Percentiles rank a stretch among this genome's conserved stretches.
These are phyloP conservation scores for Priceomyces melissophilus DNA, from an alignment of 805 yeast genomes.

Conservation along the genomic window DNA sequence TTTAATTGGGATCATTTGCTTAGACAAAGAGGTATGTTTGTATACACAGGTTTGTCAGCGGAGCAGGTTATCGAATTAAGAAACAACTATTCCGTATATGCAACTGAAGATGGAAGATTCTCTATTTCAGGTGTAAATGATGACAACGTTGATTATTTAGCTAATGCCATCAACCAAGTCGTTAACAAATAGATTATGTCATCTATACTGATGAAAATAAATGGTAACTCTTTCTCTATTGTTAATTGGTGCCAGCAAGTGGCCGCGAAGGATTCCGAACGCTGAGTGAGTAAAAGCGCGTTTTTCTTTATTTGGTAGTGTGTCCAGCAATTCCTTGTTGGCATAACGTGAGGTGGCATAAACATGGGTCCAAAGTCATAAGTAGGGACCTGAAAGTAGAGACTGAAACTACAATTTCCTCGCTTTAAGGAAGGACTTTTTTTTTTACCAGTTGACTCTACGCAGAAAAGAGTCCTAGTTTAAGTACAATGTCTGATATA, in stretches of 20 bases:
- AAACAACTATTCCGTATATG: slow-evolving; percentile 71
- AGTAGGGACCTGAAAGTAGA: too few species aligned
- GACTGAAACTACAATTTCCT: too few species aligned
- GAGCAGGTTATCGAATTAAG: slow-evolving; percentile 72
- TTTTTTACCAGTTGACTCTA: not conserved
- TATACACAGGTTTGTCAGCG: slow-evolving; percentile 76
- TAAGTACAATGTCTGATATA: slow-evolving; percentile 8
- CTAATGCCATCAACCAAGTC: slow-evolving; percentile 56
- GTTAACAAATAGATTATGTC: slow-evolving; percentile 20
- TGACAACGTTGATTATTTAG: slow-evolving; percentile 71
- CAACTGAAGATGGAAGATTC: slow-evolving; percentile 88
- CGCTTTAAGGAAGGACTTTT: too few species aligned
- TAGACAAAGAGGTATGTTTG: slow-evolving; percentile 95
- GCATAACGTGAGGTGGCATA: too few species aligned
- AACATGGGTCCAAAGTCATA: too few species aligned
- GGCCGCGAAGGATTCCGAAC: too few species aligned
- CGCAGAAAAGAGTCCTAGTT: not conserved
- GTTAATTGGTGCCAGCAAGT: too few species aligned
- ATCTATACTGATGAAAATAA: too few species aligned
- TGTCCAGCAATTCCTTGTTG: too few species aligned
- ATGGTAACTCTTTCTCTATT: too few species aligned
- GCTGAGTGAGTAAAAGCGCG: too few species aligned
- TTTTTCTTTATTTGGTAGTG: too few species aligned
- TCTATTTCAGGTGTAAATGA: slow-evolving; percentile 87
- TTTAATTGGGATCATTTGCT: slow-evolving; percentile 83